Percentiles rank a stretch among this genome's conserved stretches.
These are phyloP conservation scores for Penicillium griseofulvum DNA, from an alignment of 2,329 filamentous ascomycete genomes.

Conservation along the genomic window DNA sequence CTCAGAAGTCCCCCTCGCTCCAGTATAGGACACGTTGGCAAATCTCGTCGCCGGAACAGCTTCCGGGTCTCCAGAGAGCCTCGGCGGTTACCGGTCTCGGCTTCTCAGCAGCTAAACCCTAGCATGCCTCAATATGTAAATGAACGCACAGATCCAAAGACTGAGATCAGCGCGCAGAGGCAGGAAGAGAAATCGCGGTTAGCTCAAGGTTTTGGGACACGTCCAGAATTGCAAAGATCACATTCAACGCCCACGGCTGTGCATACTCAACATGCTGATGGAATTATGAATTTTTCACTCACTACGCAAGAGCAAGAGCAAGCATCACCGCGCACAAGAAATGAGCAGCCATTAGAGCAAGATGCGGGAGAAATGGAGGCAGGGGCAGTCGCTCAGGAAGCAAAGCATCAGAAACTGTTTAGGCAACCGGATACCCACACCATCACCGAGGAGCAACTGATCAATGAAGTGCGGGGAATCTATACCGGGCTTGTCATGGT, in stretches of 20 bases:
- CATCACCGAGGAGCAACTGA: conserved; percentile 74
- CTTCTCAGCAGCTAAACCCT: background rate
- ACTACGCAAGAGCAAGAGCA: background rate
- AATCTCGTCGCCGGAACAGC: background rate
- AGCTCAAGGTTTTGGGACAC: background rate
- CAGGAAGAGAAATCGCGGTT: background rate
- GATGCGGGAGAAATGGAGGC: background rate
- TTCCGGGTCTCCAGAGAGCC: background rate
- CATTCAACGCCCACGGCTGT: background rate
- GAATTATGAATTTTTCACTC: background rate
- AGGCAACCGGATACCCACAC: conserved; percentile 63
- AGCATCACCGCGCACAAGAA: background rate
- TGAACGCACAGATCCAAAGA: background rate
- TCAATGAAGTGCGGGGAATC: conserved; percentile 63
- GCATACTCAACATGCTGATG: background rate
- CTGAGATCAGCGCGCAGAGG: background rate
- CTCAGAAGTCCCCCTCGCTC: background rate
- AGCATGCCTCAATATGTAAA: background rate
- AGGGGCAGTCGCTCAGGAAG: background rate
- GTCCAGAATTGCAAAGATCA: background rate
- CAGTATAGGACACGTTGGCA: background rate
- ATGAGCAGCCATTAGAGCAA: background rate
- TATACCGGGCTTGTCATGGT: conserved; percentile 83
- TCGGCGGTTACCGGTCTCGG: background rate
- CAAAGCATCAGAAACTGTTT: conserved; percentile 38